Base-by-base conservation (phyloP, 441 rosid genomes). In the Eutrema salsugineum region DNA sequence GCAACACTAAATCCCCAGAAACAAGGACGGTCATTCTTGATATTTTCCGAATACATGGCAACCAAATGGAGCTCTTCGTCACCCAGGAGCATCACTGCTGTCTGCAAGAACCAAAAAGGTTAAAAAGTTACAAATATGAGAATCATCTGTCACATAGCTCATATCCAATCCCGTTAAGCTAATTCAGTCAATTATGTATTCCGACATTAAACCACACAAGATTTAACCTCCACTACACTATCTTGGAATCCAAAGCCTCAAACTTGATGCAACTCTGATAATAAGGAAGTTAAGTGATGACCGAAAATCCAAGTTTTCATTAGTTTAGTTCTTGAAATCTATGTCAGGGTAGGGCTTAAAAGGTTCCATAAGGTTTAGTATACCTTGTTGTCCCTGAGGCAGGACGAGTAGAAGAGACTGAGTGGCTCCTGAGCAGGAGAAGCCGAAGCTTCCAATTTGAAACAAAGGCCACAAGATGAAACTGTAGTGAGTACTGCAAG, bases 361-460 rank as follows among this genome's bases (percentile, higher is more conserved):
- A 27, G 61, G 72, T 71, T 59, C 72, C 80, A 48, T 16, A 53
- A 33, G 74, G 73, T 55, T 30, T 47, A 48, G 19, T 48, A 76
- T 95, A 95, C 99, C 99, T 95, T 93, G 88, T 84, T 93, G 68
- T 95, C 93, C 68, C 83, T 83, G 82, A 87, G 81, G 86, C 98
- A 91, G 63, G 91, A 78, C 47, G 88, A 73, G 77, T 88, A 91
- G 87, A 93, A 85, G 77, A 86, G 82, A 72, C 70, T 84, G 17
- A 93, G 91, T 85, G 77, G 81, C 78, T 87, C 87, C 63, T 58
- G 82, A 27, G 75, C 56, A 58, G 64, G 49, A 33, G 85, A 77
- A 75, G 84, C 68, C 49, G 92, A 83, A 71, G 93, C 85, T 82
- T 93, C 96, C 90, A 95, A 83, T 87, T 93, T 95, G 90, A 91